Base-by-base conservation (phyloP, 345 rosid genomes). In the Lepidium didymum region DNA sequence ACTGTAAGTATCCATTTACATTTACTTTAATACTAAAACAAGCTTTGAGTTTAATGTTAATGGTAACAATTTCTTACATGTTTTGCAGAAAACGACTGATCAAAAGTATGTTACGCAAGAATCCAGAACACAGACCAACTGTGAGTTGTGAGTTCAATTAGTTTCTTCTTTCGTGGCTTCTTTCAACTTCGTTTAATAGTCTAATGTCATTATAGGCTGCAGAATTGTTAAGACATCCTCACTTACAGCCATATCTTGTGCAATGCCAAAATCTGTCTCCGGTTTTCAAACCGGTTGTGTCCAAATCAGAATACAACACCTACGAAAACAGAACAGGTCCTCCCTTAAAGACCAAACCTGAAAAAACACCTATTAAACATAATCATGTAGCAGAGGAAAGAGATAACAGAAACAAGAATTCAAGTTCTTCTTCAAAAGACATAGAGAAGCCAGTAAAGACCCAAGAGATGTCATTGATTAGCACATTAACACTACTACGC, bases 171-270 rank as follows among this genome's bases (percentile, higher is more conserved):
- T 5, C 0, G 25, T 5, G 4, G 13, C 14, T 59, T 27, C 63
- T 38, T 59, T 33, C 50, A 49, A 57, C 27, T 62, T 52, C 23
- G 6, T 19, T 5, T 10, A 6, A 37, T 12, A 8, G 33, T 14
- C 4, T 6, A 31, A 56, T 49, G 31, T 16, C 21, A 45, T 29
- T 53, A 75, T 72, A 94, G 99, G 95, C 99, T 67, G 90, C 99
- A 46, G 99, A 94, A 62, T 79, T 94, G 73, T 77, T 94, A 52
- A 85, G 97, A 84, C 96, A 89, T 80, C 91, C 92, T 18, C 93
- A 89, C 75, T 81, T 94, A 74, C 95, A 89, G 69, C 81, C 91
- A 40, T 82, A 85, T 83, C 85, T 94, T 67, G 83, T 85, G 47
- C 82, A 81, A 23, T 94, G 97, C 77, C 84, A 68, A 54, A 84